These are phyloP conservation scores for Cutaneotrichosporon cavernicola DNA, from an alignment of 1,284 basidiomycete species.

Conservation along the genomic window DNA sequence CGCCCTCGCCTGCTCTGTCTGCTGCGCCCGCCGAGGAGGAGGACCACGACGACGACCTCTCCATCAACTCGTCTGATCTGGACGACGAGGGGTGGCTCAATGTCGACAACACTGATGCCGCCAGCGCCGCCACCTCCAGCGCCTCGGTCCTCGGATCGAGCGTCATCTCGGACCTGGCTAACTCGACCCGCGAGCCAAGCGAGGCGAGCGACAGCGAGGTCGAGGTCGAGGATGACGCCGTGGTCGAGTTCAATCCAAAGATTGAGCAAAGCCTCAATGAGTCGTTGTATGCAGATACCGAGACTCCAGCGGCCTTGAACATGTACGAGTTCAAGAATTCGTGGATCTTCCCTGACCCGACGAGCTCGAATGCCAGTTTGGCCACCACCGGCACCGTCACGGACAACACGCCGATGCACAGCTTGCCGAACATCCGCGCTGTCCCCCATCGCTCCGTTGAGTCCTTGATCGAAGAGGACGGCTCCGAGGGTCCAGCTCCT, in stretches of 20 bases:
- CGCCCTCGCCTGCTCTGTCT: background rate
- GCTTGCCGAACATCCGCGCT: conserved; percentile 10
- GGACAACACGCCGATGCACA: conserved; percentile 7
- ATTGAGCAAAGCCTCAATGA: conserved; percentile 3
- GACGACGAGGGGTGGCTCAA: conserved; percentile 20
- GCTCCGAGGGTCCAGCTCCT: background rate
- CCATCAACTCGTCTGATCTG: conserved; percentile 19
- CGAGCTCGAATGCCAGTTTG: conserved; percentile 10
- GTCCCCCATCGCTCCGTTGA: background rate
- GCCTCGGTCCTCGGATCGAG: conserved; percentile 20
- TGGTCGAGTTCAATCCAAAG: conserved; percentile 2
- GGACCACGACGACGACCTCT: conserved; percentile 20
- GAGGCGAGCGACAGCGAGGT: conserved; percentile 14
- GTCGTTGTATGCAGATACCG: conserved; percentile 3
- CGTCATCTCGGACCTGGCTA: conserved; percentile 18
- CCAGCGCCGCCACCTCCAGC: conserved; percentile 2
- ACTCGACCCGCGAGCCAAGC: conserved; percentile 16
- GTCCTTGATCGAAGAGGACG: background rate
- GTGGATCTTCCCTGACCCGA: conserved; percentile 28
- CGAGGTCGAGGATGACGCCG: background rate
- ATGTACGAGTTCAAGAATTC: conserved; percentile 18
- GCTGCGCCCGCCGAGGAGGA: conserved; percentile 3
- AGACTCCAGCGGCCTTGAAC: conserved; percentile 6
- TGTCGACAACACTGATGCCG: conserved; percentile 7
- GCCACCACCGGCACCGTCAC: background rate